Percentiles rank a stretch among this genome's conserved stretches.
These are phyloP conservation scores for Melocanna baccifera DNA, from an alignment of 176 grass and related monocot species.

Conservation along the genomic window DNA sequence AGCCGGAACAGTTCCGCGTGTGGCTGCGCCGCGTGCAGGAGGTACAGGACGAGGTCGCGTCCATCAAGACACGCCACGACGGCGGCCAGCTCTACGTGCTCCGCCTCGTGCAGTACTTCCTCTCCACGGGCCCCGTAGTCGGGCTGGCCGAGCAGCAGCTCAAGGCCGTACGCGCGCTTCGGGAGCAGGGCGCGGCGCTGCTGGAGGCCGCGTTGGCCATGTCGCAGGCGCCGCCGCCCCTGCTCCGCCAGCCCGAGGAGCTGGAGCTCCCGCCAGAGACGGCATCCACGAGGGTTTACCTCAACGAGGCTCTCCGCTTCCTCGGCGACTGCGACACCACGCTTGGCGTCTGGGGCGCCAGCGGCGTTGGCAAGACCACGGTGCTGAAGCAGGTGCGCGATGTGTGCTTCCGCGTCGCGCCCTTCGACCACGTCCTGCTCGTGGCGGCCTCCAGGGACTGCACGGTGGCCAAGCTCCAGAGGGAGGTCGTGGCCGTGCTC, in stretches of 20 bases:
- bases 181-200: conserved; percentile 36
- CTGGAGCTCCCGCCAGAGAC: conserved; percentile 30
- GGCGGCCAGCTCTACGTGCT: conserved; percentile 45
- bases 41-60: conserved; percentile 45
- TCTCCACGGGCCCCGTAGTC: conserved; percentile 32
- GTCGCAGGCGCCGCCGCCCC: conserved; percentile 40
- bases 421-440: conserved; percentile 50
- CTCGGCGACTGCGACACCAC: conserved; percentile 39
- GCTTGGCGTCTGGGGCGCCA: conserved; percentile 52
- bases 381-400: conserved; percentile 45
- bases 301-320: conserved; percentile 51
- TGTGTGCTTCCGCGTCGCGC: conserved; percentile 38
- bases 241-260: conserved; percentile 40
- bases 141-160: conserved; percentile 39
- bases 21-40: conserved; percentile 51
- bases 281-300: background rate
- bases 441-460: conserved; percentile 48
- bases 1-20: conserved; percentile 39
- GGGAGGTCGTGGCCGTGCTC: conserved; percentile 43
- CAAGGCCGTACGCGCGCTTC: conserved; percentile 36
- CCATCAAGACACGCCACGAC: conserved; percentile 42
- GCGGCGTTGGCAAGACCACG: conserved; percentile 66
- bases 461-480: conserved; percentile 49
- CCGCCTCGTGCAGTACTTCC: conserved; percentile 48
- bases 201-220: conserved; percentile 36